Percentiles rank a stretch among this genome's conserved stretches.
These are phyloP conservation scores for Haplographium delicatum DNA, from an alignment of 495 filamentous ascomycete species.

Conservation along the genomic window DNA sequence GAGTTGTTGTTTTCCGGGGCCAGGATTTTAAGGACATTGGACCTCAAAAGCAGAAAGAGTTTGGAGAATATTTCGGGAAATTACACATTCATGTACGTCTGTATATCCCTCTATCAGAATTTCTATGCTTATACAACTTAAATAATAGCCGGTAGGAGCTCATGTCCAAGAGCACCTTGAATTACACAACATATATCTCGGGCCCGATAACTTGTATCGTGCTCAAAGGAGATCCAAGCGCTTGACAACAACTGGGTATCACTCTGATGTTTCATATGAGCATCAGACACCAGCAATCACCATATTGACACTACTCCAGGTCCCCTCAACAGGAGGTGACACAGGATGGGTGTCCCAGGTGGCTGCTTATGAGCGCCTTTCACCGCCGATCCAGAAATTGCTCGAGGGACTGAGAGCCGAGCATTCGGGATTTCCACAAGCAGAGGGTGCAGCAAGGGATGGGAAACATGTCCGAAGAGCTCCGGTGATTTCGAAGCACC, in stretches of 20 bases:
- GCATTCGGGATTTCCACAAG: slow-evolving; percentile 53
- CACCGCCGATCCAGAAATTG: slow-evolving; percentile 50
- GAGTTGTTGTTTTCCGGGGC: slow-evolving; percentile 39
- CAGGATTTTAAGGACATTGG: slow-evolving; percentile 49
- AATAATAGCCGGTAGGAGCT: slow-evolving; percentile 35
- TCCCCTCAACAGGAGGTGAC: slow-evolving; percentile 54
- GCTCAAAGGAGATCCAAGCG: slow-evolving; percentile 38
- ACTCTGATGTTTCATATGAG: slow-evolving; percentile 62
- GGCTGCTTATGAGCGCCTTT: slow-evolving; percentile 53
- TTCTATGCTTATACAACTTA: neutral
- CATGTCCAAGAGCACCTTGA: slow-evolving; percentile 39
- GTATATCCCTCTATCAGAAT: no score
- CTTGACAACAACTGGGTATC: slow-evolving; percentile 51
- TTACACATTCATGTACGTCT: slow-evolving; percentile 56
- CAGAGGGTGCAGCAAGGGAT: slow-evolving; percentile 29
- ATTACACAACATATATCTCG: slow-evolving; percentile 44
- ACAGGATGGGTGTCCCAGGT: slow-evolving; percentile 58
- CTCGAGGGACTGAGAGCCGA: slow-evolving; percentile 55
- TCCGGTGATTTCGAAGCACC: slow-evolving; percentile 51
- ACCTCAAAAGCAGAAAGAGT: slow-evolving; percentile 51
- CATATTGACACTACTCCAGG: slow-evolving; percentile 59
- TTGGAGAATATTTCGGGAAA: slow-evolving; percentile 56
- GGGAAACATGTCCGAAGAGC: slow-evolving; percentile 49
- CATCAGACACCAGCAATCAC: slow-evolving; percentile 62
- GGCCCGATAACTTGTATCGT: slow-evolving; percentile 40